Evolutionary conservation across 495 filamentous ascomycete genomes (phyloP), one percentile per base, ranked within the genome.

Genomic region (Trichoderma gamsii): DNA sequence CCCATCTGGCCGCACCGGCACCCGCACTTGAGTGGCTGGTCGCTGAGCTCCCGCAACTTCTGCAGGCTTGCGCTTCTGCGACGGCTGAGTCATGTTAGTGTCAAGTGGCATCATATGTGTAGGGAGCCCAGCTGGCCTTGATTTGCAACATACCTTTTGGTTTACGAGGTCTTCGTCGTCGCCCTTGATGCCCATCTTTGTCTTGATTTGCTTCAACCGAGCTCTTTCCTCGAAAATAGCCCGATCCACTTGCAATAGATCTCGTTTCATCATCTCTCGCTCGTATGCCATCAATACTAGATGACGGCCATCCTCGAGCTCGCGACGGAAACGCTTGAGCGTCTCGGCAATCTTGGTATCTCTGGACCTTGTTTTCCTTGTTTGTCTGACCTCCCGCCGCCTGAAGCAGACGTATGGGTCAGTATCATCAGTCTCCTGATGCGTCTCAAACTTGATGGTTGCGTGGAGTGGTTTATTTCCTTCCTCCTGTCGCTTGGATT

Each of bases 391-490:
- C 77, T 99, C 95, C 59, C 96, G 91, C 67, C 96, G 90, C 70
- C 95, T 89, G 85, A 99, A 99, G 80, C 95, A 99, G 76, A 99
- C 93, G 76, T 96, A 99, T 66, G 95, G 96, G 79, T 99, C 95
- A 71, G 90, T 85, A 72, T 99, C 95, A 77, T 99, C 95, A 61
- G 89, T 96, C 66, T 98, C 95, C 75, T 89, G 88, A 63, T 92
- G 90, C 51, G 87, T 93, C 80, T 98, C 96, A 66, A 96, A 92
- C 86, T 96, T 98, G 76, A 98, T 86, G 27, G 80, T 84, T 16
- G 90, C 82, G 73, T 91, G 88, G 51, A 97, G 80, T 4, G 86
- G 74, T 69, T 80, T 86, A 77, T 93, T 96, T 68, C 84, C 85
- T 49, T 82, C 78, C 63, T 79, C 79, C 70, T 87, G 78, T 59